phyloP scores from a whole-genome alignment of 331 rosid species.

The Saraca asoca region DNA sequence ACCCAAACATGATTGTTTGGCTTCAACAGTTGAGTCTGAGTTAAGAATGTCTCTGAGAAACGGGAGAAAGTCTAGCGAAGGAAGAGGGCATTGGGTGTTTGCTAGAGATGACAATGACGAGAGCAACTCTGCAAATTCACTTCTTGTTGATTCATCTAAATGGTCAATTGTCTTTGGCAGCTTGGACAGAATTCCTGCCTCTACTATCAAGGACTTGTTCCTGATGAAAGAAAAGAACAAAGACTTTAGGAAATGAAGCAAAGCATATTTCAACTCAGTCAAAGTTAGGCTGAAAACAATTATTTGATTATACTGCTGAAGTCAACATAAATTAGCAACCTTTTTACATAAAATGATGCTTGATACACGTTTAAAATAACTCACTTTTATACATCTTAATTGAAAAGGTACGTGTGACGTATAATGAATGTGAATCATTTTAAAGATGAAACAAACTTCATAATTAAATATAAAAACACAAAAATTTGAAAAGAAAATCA shows the following conservation, averaged over 20 bases:
- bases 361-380: too few species aligned
- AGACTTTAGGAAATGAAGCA: conserved; percentile 41
- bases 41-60: conserved; percentile 49
- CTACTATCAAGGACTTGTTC: conserved; percentile 84
- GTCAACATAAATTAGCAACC: conserved; percentile 30
- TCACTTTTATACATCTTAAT: too few species aligned
- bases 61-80: conserved; percentile 59
- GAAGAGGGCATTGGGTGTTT: conserved; percentile 55
- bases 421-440: too few species aligned
- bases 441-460: too few species aligned
- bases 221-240: conserved; percentile 63
- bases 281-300: conserved; percentile 49
- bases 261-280: conserved; percentile 39
- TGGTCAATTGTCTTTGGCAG: conserved; percentile 57
- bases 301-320: conserved; percentile 17
- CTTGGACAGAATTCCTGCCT: conserved; percentile 76
- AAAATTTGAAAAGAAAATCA: too few species aligned
- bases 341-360: too few species aligned
- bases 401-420: too few species aligned
- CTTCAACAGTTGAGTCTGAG: conserved; percentile 49
- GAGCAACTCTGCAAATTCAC: conserved; percentile 61
- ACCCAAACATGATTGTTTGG: conserved; percentile 60
- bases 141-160: conserved; percentile 59
- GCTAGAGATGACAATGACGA: conserved; percentile 69
- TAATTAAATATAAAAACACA: too few species aligned